Evolutionary conservation across 2,329 filamentous ascomycete genomes (phyloP), one percentile per base, ranked within the genome.

Genomic region (Aspergillus cejpii): DNA sequence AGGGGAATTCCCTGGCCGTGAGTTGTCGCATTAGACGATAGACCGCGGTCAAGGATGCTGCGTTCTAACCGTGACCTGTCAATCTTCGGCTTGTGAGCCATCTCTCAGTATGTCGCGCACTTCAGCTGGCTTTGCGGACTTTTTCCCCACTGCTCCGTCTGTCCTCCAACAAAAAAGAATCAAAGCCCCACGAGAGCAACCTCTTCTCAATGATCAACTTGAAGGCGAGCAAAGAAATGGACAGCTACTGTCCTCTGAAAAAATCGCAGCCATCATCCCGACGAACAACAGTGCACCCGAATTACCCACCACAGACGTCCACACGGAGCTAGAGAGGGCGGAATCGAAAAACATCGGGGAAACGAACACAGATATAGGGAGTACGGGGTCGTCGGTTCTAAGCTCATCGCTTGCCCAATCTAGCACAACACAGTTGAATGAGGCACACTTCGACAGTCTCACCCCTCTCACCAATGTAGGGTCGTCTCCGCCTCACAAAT

Each of bases 91-190:
- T 65, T 62, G 56, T 69, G 15, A 69, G 66, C 66, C 67, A 62
- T 58, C 56, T 66, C 54, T 63, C 75, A 82, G 73, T 73, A 87
- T 86, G 84, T 87, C 87, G 81, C 87, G 85, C 75, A 80, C 83
- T 66, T 77, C 78, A 69, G 83, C 84, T 74, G 83, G 83, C 73
- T 90, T 89, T 77, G 85, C 84, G 72, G 82, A 89, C 72, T 92
- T 88, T 77, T 90, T 89, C 70, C 85, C 85, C 57, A 81, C 84
- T 65, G 86, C 85, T 63, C 85, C 86, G 57, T 79, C 80, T 59
- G 81, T 80, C 53, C 67, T 76, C 44, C 69, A 72, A 53, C 65
- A 71, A 56, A 72, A 72, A 67, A 70, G 69, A 62, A 64, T 62
- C 52, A 68, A 67, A 56, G 57, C 62, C 42, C 75, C 77, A 53